Conservation (phyloP, 1,284 basidiomycete genomes). For the Irpex lacteus region DNA sequence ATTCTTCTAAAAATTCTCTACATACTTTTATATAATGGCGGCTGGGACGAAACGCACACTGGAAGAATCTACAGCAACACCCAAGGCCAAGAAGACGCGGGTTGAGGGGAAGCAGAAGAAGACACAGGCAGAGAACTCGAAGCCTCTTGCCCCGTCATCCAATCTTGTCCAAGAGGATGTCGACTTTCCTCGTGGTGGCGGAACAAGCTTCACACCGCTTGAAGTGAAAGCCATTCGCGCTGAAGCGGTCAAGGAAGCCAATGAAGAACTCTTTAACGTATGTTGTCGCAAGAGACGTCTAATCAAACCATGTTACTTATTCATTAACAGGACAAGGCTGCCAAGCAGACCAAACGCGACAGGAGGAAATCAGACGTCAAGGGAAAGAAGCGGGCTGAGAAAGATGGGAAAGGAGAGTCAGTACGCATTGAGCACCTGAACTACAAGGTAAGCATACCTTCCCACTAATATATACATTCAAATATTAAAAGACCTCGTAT, state of each 20-base stretch:
- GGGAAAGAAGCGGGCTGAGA: slow-evolving; percentile 25
- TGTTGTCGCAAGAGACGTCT: slow-evolving; percentile 5
- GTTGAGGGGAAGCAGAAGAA: slow-evolving; percentile 30
- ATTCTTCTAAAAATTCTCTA: neutral
- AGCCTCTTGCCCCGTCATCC: slow-evolving; percentile 29
- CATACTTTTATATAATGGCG: slow-evolving; percentile 16
- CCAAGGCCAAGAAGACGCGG: slow-evolving; percentile 57
- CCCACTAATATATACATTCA: neutral
- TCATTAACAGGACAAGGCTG: slow-evolving; percentile 33
- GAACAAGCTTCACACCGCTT: slow-evolving; percentile 81
- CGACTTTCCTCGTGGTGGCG: slow-evolving; percentile 93
- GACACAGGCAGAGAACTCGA: slow-evolving; percentile 20
- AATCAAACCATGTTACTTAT: neutral
- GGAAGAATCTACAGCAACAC: slow-evolving; percentile 47
- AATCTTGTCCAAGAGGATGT: slow-evolving; percentile 69
- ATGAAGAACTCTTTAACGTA: slow-evolving; percentile 75
- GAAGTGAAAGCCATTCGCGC: slow-evolving; percentile 86
- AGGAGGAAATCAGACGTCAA: slow-evolving; percentile 50
- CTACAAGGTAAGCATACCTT: slow-evolving; percentile 69
- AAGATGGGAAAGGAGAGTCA: slow-evolving; percentile 41
- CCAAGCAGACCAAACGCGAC: slow-evolving; percentile 41
- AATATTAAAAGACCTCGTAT: slow-evolving; percentile 1
- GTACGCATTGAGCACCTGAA: slow-evolving; percentile 86
- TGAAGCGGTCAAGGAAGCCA: slow-evolving; percentile 84
- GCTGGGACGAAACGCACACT: slow-evolving; percentile 51